Evolutionary conservation across 2,329 filamentous ascomycete genomes (phyloP).

Genomic region (Penicillium carneum): DNA sequence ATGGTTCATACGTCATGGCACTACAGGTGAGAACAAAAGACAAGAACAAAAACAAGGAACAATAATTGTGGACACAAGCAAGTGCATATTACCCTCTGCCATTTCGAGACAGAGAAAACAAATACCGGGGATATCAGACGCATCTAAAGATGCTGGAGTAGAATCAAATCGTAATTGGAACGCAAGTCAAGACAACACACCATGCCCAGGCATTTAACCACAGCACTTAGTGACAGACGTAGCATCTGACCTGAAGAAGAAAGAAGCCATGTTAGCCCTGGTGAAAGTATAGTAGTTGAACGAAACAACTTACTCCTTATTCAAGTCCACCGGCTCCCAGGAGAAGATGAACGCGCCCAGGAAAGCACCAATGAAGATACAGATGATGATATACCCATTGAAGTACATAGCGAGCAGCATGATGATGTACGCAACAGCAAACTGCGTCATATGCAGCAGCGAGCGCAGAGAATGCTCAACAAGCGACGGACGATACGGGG

Average conservation of each 20-base stretch:
- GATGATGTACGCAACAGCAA: conserved; percentile 78
- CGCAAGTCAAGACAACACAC: neutral
- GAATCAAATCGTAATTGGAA: neutral
- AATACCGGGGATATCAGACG: neutral
- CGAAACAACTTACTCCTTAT: conserved; percentile 8
- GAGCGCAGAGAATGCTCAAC: conserved; percentile 72
- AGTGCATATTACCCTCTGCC: neutral
- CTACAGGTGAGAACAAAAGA: neutral
- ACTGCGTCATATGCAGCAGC: conserved; percentile 72
- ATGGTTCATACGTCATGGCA: neutral
- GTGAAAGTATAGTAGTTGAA: neutral
- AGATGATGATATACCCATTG: conserved; percentile 79
- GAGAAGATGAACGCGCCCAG: conserved; percentile 76
- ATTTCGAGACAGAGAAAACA: neutral
- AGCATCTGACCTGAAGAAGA: conserved; percentile 1
- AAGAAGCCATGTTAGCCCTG: neutral
- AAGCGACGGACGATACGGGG: conserved; percentile 63
- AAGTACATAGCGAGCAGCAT: conserved; percentile 74
- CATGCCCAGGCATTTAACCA: conserved; percentile 2
- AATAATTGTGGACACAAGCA: neutral
- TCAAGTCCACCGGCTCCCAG: conserved; percentile 62
- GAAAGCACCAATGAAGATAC: conserved; percentile 78
- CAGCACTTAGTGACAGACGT: conserved; percentile 10
- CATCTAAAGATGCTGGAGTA: neutral
- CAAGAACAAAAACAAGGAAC: neutral